These are phyloP conservation scores for Linum lewisii DNA, from an alignment of 345 rosid genomes.

Conservation along the genomic window DNA sequence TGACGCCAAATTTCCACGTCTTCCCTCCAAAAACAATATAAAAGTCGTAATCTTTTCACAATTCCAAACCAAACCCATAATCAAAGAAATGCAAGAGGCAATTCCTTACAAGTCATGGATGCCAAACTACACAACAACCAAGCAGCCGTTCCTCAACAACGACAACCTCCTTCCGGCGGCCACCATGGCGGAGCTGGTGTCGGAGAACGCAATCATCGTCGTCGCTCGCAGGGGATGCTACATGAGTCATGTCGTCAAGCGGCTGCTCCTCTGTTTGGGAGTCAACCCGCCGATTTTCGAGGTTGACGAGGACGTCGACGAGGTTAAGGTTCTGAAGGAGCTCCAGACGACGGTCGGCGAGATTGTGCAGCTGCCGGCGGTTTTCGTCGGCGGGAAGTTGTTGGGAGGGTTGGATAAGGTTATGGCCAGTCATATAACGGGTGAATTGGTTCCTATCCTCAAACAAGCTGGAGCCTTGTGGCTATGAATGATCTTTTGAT, in stretches of 20 bases:
- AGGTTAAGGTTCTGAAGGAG: slow-evolving; percentile 20
- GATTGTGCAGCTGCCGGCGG: slow-evolving; percentile 56
- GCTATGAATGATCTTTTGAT: slow-evolving; percentile 37
- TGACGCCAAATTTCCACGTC: too few relatives aligned
- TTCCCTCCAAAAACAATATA: too few relatives aligned
- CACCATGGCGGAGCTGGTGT: slow-evolving; percentile 21
- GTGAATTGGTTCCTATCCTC: slow-evolving; percentile 65
- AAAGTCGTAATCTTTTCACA: too few relatives aligned
- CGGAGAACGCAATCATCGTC: slow-evolving; percentile 73
- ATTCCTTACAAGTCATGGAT: slow-evolving; percentile 37
- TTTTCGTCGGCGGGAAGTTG: slow-evolving; percentile 78
- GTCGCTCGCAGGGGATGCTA: slow-evolving; percentile 72
- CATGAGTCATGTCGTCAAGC: slow-evolving; percentile 80
- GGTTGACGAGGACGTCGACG: slow-evolving; percentile 53
- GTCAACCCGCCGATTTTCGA: slow-evolving; percentile 73
- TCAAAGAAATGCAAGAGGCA: not conserved
- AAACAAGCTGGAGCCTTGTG: slow-evolving; percentile 91
- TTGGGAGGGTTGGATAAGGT: slow-evolving; percentile 85
- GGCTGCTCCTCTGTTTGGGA: slow-evolving; percentile 63
- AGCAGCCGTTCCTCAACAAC: not conserved
- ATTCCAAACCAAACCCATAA: too few relatives aligned
- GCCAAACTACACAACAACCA: slow-evolving; percentile 14
- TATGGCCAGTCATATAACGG: slow-evolving; percentile 91
- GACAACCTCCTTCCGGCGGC: too few relatives aligned
- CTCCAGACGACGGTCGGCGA: slow-evolving; percentile 20